A percentile compares a stretch with the other conserved stretches of the same genome.
Conservation (phyloP, 164 flowering plant genomes). For the Platanus orientalis region DNA sequence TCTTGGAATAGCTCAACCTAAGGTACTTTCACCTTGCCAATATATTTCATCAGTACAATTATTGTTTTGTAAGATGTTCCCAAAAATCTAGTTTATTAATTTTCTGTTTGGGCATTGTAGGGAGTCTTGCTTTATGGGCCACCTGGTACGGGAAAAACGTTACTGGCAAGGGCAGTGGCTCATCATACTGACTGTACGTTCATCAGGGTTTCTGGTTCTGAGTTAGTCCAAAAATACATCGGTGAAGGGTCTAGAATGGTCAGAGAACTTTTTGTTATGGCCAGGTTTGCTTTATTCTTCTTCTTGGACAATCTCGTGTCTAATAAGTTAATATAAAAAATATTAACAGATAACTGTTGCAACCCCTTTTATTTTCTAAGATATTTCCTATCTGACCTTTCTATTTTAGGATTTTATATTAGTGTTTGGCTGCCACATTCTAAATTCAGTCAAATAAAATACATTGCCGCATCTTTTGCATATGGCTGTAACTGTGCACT, state of each 20-base stretch:
- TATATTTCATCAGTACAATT: background rate
- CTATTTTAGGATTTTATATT: too few relatives aligned
- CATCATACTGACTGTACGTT: constrained; percentile 97
- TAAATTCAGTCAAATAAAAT: too few relatives aligned
- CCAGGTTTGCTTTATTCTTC: constrained; percentile 45
- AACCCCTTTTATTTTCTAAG: too few relatives aligned
- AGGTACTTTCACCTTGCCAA: constrained; percentile 37
- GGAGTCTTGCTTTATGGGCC: constrained; percentile 98
- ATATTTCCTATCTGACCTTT: too few relatives aligned
- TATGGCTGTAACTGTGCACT: too few relatives aligned
- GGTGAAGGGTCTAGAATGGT: constrained; percentile 99
- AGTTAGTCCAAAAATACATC: constrained; percentile 91
- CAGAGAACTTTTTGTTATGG: constrained; percentile 97
- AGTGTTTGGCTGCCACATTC: too few relatives aligned
- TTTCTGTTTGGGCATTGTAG: constrained; percentile 24
- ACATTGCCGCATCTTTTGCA: too few relatives aligned
- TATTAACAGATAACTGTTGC: too few relatives aligned
- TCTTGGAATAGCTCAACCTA: constrained; percentile 97
- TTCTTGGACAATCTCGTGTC: background rate
- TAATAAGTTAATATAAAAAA: too few relatives aligned
- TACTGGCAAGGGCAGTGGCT: constrained; percentile 94
- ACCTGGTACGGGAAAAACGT: constrained; percentile 99
- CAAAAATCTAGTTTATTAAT: background rate
- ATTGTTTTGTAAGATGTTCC: background rate
- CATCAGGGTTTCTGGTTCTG: constrained; percentile 93